Evolutionary conservation across 78 protist species (phyloP).

Genomic region (Monosiga brevicollis): DNA sequence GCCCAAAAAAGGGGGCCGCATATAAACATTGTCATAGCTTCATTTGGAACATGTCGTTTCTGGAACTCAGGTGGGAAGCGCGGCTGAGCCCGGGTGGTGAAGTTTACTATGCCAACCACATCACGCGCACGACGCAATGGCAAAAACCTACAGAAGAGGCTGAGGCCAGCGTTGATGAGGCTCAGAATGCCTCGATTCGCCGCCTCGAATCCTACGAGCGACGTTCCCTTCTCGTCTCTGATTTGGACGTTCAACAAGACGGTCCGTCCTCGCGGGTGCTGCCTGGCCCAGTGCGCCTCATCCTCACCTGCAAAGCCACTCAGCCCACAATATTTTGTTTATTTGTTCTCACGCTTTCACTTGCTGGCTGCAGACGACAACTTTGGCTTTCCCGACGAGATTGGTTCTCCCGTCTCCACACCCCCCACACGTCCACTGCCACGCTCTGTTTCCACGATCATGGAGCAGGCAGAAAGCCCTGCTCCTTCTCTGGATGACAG

Average conservation of each 20-base stretch:
- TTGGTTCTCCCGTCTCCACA: too few species aligned
- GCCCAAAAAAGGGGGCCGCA: background rate
- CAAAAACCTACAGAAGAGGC: conserved; percentile 13
- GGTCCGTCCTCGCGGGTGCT: background rate
- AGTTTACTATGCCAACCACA: conserved; percentile 39
- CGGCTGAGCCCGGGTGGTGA: background rate
- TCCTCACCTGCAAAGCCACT: background rate
- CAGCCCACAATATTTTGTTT: background rate
- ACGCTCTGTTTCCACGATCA: too few species aligned
- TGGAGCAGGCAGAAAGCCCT: too few species aligned
- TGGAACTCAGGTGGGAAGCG: conserved; percentile 35
- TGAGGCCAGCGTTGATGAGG: background rate
- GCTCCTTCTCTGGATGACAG: too few species aligned
- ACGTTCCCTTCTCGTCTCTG: background rate
- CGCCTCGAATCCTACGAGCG: background rate
- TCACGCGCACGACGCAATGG: conserved; percentile 26
- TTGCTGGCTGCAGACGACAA: too few species aligned
- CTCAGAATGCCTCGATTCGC: background rate
- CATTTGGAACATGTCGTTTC: too few species aligned
- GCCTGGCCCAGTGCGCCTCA: background rate
- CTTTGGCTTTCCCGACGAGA: too few species aligned
- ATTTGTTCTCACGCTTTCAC: background rate
- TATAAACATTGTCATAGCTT: background rate
- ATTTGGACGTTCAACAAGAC: background rate
- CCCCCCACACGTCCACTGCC: too few species aligned